A percentile compares a stretch with the other conserved stretches of the same genome.
phyloP scores from a whole-genome alignment of 2,329 filamentous ascomycete species.

The Colletotrichum sansevieriae region DNA sequence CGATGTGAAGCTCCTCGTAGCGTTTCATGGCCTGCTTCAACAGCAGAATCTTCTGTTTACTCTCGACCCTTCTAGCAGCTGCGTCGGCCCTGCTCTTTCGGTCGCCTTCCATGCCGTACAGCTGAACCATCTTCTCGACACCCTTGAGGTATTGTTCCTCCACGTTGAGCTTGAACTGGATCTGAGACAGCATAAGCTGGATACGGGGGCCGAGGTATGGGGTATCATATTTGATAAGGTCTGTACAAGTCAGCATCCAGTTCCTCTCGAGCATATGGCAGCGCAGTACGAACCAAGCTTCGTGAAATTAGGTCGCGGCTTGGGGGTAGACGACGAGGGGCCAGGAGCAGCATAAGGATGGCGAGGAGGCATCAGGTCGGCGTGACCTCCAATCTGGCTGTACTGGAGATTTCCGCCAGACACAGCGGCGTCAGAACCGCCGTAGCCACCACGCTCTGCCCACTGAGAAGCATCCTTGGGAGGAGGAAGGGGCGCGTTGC shows the following conservation, averaged over 20 bases:
- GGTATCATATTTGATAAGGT: conserved; percentile 98
- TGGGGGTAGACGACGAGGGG: conserved; percentile 76
- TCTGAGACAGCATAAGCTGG: conserved; percentile 98
- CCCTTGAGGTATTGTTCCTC: conserved; percentile 99
- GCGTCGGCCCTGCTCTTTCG: conserved; percentile 95
- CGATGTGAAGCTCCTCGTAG: conserved; percentile 97
- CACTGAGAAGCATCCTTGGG: conserved; percentile 73
- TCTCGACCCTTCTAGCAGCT: conserved; percentile 89
- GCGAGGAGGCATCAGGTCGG: conserved; percentile 83
- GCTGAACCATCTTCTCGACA: conserved; percentile 98
- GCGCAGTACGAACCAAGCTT: conserved; percentile 80
- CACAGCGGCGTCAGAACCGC: conserved; percentile 63
- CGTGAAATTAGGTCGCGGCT: conserved; percentile 89
- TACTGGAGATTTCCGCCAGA: conserved; percentile 73
- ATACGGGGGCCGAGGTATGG: conserved; percentile 96
- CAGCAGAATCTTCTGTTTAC: conserved; percentile 97
- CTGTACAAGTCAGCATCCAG: conserved; percentile 59
- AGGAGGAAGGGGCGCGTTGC: conserved; percentile 72
- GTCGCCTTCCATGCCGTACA: conserved; percentile 98
- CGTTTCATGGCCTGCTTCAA: conserved; percentile 95
- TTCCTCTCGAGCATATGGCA: background rate
- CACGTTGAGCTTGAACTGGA: conserved; percentile 98
- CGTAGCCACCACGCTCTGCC: conserved; percentile 44
- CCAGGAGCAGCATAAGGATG: conserved; percentile 83
- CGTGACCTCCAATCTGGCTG: conserved; percentile 72